These are phyloP conservation scores for Podospora tetraspora DNA, from an alignment of 495 filamentous ascomycete genomes.

Conservation along the genomic window DNA sequence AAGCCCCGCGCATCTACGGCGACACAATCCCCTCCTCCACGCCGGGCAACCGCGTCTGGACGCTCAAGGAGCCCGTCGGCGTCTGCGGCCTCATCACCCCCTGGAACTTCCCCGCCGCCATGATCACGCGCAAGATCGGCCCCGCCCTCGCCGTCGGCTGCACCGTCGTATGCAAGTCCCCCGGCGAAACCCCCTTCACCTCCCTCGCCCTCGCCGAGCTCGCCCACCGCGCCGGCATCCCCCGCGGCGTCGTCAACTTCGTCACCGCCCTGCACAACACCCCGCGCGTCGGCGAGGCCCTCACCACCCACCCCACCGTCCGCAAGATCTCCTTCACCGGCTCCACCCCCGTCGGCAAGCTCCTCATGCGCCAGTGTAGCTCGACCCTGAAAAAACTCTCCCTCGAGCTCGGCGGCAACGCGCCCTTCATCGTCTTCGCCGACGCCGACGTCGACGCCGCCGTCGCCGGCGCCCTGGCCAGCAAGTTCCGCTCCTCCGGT, in stretches of 20 bases:
- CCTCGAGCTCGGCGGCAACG: constrained; percentile 86
- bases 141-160: constrained; percentile 71
- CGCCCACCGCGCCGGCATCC: constrained; percentile 75
- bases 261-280: constrained; percentile 70
- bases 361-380: constrained; percentile 79
- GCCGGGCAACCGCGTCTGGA: constrained; percentile 68
- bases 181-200: constrained; percentile 81
- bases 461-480: constrained; percentile 66
- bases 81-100: constrained; percentile 94
- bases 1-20: constrained; percentile 67
- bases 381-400: constrained; percentile 80
- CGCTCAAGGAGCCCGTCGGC: constrained; percentile 80
- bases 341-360: constrained; percentile 76
- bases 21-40: constrained; percentile 69
- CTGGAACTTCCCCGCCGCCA: constrained; percentile 93
- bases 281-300: constrained; percentile 61
- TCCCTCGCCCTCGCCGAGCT: constrained; percentile 78
- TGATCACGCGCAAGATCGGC: constrained; percentile 86
- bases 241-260: constrained; percentile 79
- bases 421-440: constrained; percentile 90
- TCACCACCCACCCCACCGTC: constrained; percentile 66
- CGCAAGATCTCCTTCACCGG: constrained; percentile 90
- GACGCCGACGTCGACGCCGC: constrained; percentile 78
- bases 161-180: constrained; percentile 79
- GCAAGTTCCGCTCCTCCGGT: constrained; percentile 81